These are phyloP conservation scores for Alternaria ventricosa DNA, from an alignment of 2,329 filamentous ascomycete genomes.

Conservation along the genomic window DNA sequence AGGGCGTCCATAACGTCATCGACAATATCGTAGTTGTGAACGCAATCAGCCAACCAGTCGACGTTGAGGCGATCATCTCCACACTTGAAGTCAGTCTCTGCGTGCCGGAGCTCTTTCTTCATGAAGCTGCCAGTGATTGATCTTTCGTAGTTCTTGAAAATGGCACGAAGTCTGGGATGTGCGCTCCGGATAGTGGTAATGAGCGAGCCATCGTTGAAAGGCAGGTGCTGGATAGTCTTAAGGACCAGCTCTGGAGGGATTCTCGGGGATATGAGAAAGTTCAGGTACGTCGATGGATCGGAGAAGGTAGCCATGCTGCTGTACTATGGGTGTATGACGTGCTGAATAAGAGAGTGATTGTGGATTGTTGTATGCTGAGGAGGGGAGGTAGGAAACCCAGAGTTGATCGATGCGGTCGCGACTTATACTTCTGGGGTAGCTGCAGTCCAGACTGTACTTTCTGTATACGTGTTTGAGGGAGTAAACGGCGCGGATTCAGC, in stretches of 20 bases:
- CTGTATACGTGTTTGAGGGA: background rate
- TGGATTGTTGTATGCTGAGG: background rate
- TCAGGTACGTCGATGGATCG: background rate
- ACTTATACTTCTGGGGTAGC: constrained; percentile 3
- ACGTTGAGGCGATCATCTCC: constrained; percentile 14
- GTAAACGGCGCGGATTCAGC: background rate
- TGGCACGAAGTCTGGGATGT: constrained; percentile 23
- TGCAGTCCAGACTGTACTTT: background rate
- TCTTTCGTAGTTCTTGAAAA: constrained; percentile 34
- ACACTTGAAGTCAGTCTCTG: constrained; percentile 34
- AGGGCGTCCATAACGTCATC: constrained; percentile 43
- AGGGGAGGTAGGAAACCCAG: background rate
- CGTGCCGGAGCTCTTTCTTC: constrained; percentile 35
- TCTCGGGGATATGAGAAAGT: constrained; percentile 20
- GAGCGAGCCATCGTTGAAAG: constrained; percentile 29
- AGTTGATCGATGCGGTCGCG: background rate
- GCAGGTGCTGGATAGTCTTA: constrained; percentile 32
- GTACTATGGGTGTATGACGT: background rate
- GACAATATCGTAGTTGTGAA: constrained; percentile 36
- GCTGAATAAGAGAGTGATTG: background rate
- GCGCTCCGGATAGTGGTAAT: constrained; percentile 24
- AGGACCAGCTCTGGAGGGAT: constrained; percentile 41
- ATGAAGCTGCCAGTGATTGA: constrained; percentile 34
- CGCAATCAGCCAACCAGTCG: constrained; percentile 37
- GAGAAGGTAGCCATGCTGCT: constrained; percentile 15